A percentile compares a stretch with the other conserved stretches of the same genome.
Conservation (phyloP, 768 basidiomycete genomes). For the Pisolithus microcarpus region DNA sequence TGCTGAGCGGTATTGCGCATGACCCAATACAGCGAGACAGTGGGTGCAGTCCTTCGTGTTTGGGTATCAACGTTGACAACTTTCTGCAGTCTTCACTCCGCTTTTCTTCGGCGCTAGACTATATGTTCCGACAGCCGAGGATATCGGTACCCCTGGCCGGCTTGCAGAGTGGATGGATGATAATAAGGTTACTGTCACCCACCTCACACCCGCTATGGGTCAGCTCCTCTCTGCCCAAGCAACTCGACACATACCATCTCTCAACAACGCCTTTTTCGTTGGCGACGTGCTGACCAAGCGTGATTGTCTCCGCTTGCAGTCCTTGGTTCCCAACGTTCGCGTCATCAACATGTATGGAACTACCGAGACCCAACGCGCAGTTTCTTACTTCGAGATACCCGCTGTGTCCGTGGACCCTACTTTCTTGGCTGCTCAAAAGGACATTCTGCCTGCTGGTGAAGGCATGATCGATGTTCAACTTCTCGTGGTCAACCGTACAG, state of each 20-base stretch:
- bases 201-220: slow-evolving; percentile 98
- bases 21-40: slow-evolving; percentile 99
- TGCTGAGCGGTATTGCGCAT: slow-evolving; percentile 98
- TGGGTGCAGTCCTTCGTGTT: slow-evolving; percentile 37
- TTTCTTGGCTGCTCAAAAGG: slow-evolving; percentile 90
- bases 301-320: slow-evolving; percentile 90
- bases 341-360: slow-evolving; percentile 99
- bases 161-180: slow-evolving; percentile 99
- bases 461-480: slow-evolving; percentile 99
- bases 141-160: slow-evolving; percentile 93
- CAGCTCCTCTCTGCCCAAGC: slow-evolving; percentile 92
- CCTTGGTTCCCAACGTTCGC: slow-evolving; percentile 82
- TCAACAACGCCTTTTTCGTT: slow-evolving; percentile 93
- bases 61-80: slow-evolving; percentile 1
- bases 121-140: slow-evolving; percentile 93
- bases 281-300: slow-evolving; percentile 99
- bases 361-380: slow-evolving; percentile 97
- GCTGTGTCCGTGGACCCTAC: slow-evolving; percentile 76
- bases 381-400: slow-evolving; percentile 93
- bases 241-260: slow-evolving; percentile 73
- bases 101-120: slow-evolving; percentile 94
- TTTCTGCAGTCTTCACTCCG: slow-evolving; percentile 83
- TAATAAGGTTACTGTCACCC: slow-evolving; percentile 87
- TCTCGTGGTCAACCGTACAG: slow-evolving; percentile 86
- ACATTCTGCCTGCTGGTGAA: slow-evolving; percentile 94